Percentiles rank a stretch among this genome's conserved stretches.
phyloP scores from a whole-genome alignment of 2,329 filamentous ascomycete genomes.

The Colletotrichum australisinense region DNA sequence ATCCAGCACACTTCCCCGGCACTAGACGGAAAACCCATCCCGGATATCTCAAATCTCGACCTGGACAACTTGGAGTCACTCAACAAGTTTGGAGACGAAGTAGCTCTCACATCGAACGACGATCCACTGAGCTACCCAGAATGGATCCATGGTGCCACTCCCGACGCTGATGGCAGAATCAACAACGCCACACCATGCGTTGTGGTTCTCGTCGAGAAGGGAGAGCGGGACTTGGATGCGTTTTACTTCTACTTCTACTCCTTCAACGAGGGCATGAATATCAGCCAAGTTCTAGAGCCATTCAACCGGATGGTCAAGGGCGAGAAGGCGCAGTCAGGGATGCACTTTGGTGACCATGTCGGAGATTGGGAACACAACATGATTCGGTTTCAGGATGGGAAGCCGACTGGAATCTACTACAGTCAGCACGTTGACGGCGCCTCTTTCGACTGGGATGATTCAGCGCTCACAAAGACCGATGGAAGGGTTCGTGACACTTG shows the following conservation, averaged over 20 bases:
- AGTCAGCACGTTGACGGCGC: slow-evolving; percentile 43
- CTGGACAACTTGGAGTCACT: slow-evolving; percentile 44
- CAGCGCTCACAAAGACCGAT: slow-evolving; percentile 38
- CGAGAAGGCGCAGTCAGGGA: slow-evolving; percentile 30
- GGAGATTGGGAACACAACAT: slow-evolving; percentile 48
- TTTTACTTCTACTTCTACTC: slow-evolving; percentile 51
- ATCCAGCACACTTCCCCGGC: slow-evolving; percentile 43
- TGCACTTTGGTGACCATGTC: slow-evolving; percentile 45
- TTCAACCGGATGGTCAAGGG: slow-evolving; percentile 40
- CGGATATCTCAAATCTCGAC: slow-evolving; percentile 36
- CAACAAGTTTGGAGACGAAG: slow-evolving; percentile 36
- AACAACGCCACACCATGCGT: slow-evolving; percentile 44
- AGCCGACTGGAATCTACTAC: slow-evolving; percentile 42
- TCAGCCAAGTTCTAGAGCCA: slow-evolving; percentile 46
- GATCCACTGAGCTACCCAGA: slow-evolving; percentile 41
- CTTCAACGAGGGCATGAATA: slow-evolving; percentile 45
- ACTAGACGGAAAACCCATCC: slow-evolving; percentile 35
- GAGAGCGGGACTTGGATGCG: slow-evolving; percentile 41
- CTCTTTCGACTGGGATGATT: slow-evolving; percentile 44
- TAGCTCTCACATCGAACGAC: slow-evolving; percentile 44
- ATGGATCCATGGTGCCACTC: slow-evolving; percentile 43
- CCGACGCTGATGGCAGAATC: slow-evolving; percentile 38
- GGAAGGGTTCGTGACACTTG: slow-evolving; percentile 39
- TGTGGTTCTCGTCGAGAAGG: slow-evolving; percentile 45
- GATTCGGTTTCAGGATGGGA: slow-evolving; percentile 44